A percentile compares a stretch with the other conserved stretches of the same genome.
Conservation (phyloP, 2,329 filamentous ascomycete genomes). For the Nemania bipapillata region DNA sequence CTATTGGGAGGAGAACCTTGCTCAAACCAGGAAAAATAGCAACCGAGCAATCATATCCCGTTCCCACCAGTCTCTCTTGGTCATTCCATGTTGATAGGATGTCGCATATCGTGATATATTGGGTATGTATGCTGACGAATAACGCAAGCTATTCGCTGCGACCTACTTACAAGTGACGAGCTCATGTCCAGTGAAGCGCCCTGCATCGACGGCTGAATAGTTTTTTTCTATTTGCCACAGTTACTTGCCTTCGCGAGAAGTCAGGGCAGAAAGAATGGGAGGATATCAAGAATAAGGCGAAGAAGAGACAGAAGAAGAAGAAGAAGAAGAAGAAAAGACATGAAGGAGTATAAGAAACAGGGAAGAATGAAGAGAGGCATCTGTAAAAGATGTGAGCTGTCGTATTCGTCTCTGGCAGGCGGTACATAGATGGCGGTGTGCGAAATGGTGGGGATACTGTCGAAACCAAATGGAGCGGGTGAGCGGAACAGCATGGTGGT, state of each 20-base stretch:
- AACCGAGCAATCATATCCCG: constrained; percentile 31
- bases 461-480: constrained; percentile 25
- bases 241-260: constrained; percentile 18
- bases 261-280: neutral
- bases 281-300: too few species aligned
- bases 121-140: constrained; percentile 35
- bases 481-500: constrained; percentile 29
- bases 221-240: constrained; percentile 13
- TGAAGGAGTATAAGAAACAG: neutral
- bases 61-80: constrained; percentile 24
- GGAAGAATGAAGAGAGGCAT: constrained; percentile 1
- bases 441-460: constrained; percentile 37
- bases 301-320: neutral
- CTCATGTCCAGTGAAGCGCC: constrained; percentile 16
- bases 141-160: neutral
- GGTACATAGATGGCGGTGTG: constrained; percentile 40
- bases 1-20: constrained; percentile 32
- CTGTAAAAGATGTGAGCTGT: constrained; percentile 26
- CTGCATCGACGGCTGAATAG: constrained; percentile 12
- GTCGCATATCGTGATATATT: constrained; percentile 37
- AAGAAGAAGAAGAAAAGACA: neutral
- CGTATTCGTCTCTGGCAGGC: constrained; percentile 25
- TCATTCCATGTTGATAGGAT: constrained; percentile 35
- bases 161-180: constrained; percentile 4
- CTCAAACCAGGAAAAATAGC: constrained; percentile 20